Base-by-base conservation (phyloP, 768 basidiomycete genomes). In the Agaricus blazei region DNA sequence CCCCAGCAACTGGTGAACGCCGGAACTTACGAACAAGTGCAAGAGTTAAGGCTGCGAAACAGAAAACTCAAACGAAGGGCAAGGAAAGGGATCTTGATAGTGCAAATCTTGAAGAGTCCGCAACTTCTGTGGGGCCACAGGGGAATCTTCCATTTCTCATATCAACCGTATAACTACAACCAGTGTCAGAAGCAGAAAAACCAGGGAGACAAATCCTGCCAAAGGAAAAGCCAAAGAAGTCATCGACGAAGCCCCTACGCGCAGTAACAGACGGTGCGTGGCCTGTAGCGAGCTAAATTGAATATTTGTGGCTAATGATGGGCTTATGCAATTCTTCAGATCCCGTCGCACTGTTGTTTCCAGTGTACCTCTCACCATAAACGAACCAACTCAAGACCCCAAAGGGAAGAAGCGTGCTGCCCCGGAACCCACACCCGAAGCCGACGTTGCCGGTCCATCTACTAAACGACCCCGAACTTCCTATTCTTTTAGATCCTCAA, bases 371-470 rank as follows among this genome's bases (percentile, higher is more conserved):
- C 69, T 80, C 72, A 73, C 81, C 55, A 92, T 91, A 71, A 85
- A 84, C 84, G 91, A 93, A 77, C 82, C 86, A 48, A 62, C 73
- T 2, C 79, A 78, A 65, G 90, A 92, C 72, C 70, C 71, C 61
- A 95, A 95, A 72, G 94, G 93, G 56, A 97, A 97, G 84, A 96
- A 95, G 75, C 88, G 91, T 64, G 93, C 91, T 38, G 82, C 78
- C 31, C 86, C 87, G 47, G 88, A 92, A 72, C 48, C 54, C 27
- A 82, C 83, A 43, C 87, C 88, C 70, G 84, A 87, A 67, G 88
- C 90, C 68, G 72, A 76, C 26, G 65, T 65, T 48, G 69, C 75
- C 62, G 73, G 75, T 57, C 74, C 81, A 28, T 76, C 84, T 51
- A 75, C 75, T 54, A 89, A 90, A 71, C 88, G 84, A 62, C 75